A percentile compares a stretch with the other conserved stretches of the same genome.
Conservation (phyloP, 2,329 filamentous ascomycete genomes). For the Calonectria montana region DNA sequence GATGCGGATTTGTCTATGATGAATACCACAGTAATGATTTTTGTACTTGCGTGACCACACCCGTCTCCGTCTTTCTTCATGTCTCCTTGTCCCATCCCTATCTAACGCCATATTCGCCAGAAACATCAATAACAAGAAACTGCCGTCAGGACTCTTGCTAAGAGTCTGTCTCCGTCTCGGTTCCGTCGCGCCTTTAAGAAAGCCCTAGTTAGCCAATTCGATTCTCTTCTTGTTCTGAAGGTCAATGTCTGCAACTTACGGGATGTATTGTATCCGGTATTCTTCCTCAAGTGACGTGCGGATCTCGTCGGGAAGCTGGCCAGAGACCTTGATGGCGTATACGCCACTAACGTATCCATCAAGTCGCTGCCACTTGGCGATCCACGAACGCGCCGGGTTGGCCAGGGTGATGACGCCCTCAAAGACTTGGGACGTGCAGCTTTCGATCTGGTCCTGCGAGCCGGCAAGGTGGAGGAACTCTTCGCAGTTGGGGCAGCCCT, state of each 20-base stretch:
- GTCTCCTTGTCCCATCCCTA: constrained; percentile 25
- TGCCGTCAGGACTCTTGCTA: constrained; percentile 40
- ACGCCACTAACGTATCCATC: constrained; percentile 89
- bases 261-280: constrained; percentile 73
- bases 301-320: constrained; percentile 77
- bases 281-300: constrained; percentile 71
- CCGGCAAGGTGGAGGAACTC: constrained; percentile 86
- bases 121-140: constrained; percentile 31
- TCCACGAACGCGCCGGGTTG: constrained; percentile 88
- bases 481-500: constrained; percentile 97
- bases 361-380: constrained; percentile 95
- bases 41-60: constrained; percentile 26
- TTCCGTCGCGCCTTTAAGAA: constrained; percentile 63
- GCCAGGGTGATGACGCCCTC: constrained; percentile 90
- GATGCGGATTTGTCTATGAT: constrained; percentile 31
- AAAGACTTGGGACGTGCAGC: constrained; percentile 96
- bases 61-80: not conserved
- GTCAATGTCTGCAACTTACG: constrained; percentile 52
- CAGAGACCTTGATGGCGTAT: constrained; percentile 95
- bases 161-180: constrained; percentile 61
- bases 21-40: constrained; percentile 45
- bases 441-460: constrained; percentile 83
- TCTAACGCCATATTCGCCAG: constrained; percentile 49
- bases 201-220: constrained; percentile 19
- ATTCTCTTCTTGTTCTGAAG: not conserved